Evolutionary conservation across 2,329 filamentous ascomycete species (phyloP), one percentile per base, ranked within the genome.

Genomic region (Sordariomycetes sp.): DNA sequence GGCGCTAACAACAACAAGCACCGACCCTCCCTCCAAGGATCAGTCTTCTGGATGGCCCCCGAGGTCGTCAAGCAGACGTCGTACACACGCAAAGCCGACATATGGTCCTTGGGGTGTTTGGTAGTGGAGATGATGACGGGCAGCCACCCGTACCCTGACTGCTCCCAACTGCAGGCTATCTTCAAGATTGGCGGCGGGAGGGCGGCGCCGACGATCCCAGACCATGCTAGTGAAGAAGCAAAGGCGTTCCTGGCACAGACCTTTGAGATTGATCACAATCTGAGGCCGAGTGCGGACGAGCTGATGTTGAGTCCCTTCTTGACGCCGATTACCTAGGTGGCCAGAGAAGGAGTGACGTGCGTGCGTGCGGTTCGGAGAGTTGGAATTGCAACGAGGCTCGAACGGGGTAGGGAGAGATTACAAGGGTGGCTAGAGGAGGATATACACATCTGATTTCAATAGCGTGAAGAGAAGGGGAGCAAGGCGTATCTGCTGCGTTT

Each of bases 41-140:
- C 87, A 18, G 92, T 98, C 34, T 98, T 95, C 64, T 98, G 92
- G 92, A 98, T 98, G 92, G 92, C 92, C 1, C 92, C 92, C 8
- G 92, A 98, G 64, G 92, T 98, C 15, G 92, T 98, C 42, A 92
- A 92, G 51, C 92, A 96, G 61, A 96, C 90, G 4, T 88, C 87
- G 6, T 95, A 98, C 63, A 96, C 90, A 5, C 86, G 90, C 62
- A 96, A 96, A 64, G 92, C 92, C 11, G 92, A 98, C 51, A 98
- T 98, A 47, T 98, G 92, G 92, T 94, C 86, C 30, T 74, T 98
- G 17, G 92, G 92, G 21, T 98, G 92, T 56, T 68, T 98, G 33
- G 86, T 98, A 11, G 90, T 98, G 17, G 92, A 98, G 66, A 98
- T 98, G 92, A 94, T 96, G 71, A 96, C 92, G 10, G 92, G 92